Conservation (phyloP, 2,329 filamentous ascomycete species). For the Tolypocladium endophyticum region DNA sequence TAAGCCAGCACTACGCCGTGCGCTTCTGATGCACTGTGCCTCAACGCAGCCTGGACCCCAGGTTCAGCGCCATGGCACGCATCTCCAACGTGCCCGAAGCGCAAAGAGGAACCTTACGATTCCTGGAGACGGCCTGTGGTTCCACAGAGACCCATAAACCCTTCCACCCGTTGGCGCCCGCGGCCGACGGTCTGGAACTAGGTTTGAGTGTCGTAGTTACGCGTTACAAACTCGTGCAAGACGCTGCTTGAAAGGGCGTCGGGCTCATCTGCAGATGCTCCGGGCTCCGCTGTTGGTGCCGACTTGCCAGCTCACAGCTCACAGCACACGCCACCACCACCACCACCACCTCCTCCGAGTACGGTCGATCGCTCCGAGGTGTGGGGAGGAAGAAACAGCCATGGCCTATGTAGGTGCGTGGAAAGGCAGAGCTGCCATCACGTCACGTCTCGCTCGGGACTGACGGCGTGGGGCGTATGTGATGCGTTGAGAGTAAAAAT, state of each 20-base stretch:
- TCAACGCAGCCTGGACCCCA: background rate
- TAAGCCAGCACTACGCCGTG: background rate
- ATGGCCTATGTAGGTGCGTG: background rate
- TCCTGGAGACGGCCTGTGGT: background rate
- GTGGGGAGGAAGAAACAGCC: background rate
- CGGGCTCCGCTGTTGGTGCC: background rate
- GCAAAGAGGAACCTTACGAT: background rate
- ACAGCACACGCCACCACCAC: constrained; percentile 5
- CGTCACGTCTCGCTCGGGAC: background rate
- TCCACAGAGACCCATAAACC: background rate
- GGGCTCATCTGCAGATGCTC: background rate
- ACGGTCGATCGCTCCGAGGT: constrained; percentile 5
- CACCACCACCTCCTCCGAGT: constrained; percentile 4
- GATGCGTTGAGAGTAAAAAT: background rate
- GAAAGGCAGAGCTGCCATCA: background rate
- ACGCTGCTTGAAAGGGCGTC: background rate
- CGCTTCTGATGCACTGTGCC: background rate
- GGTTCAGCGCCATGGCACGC: background rate
- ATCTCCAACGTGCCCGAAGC: background rate
- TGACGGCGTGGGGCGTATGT: background rate
- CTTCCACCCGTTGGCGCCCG: background rate
- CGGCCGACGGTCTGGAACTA: background rate
- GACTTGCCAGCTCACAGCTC: constrained; percentile 5
- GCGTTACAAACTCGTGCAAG: background rate
- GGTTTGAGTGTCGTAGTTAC: background rate